Base-by-base conservation (phyloP, 1,284 basidiomycete genomes). In the Schizopora paradoxa region DNA sequence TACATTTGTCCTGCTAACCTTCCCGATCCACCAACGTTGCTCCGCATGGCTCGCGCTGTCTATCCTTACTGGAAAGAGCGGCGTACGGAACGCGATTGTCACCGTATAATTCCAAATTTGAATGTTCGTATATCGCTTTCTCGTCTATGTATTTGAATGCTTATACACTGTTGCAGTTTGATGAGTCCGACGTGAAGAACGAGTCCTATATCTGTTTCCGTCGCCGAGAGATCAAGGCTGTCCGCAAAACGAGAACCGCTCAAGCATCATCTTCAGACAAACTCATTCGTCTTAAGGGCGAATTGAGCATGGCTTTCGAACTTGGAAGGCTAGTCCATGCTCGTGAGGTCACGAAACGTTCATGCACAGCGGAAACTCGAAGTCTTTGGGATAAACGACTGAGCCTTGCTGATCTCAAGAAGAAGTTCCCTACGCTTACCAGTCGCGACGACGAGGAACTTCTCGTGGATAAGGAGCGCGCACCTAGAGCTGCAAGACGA, bases 171-270 rank as follows among this genome's bases (percentile, higher is more conserved):
- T 25, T 51, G 2, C 58, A 93, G 88, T 83, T 80, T 54, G 93
- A 99, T 63, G 95, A 98, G 67, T 78, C 86, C 28, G 95, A 97
- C 65, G 82, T 86, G 43, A 67, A 69, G 50, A 93, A 91, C 50
- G 93, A 98, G 60, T 96, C 96, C 0, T 99, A 98, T 55, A 91
- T 98, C 41, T 99, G 96, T 67, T 99, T 99, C 77, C 84, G 96
- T 32, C 79, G 95, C 45, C 84, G 94, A 49, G 95, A 99, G 61
- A 88, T 90, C 63, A 98, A 98, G 62, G 84, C 89, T 10, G 80
- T 92, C 19, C 84, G 95, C 49, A 98, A 99, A 70, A 99, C 95
- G 1, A 83, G 94, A 19, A 85, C 91, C 6, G 87, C 87, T 1
- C 92, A 96, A 59, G 82, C 83, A 13, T 85, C 87, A 2, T 91